Evolutionary conservation across 306 rosid species (phyloP).

Genomic region (Glycine soja): DNA sequence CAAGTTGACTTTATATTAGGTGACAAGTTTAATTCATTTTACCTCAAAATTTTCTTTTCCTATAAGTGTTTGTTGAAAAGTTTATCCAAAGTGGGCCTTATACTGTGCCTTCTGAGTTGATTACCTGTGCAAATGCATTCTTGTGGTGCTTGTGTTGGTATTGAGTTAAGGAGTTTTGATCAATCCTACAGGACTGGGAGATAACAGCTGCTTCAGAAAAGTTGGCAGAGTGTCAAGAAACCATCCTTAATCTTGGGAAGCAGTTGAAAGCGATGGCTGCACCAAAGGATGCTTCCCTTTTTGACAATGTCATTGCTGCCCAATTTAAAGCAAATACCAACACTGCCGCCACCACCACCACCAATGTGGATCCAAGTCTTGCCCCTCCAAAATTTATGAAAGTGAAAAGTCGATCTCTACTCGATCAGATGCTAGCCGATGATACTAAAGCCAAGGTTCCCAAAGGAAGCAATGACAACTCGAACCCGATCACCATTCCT

Average conservation of each 20-base stretch:
- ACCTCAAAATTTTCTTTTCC: not conserved
- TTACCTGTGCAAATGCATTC: slow-evolving; percentile 19
- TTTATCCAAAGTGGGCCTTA: not conserved
- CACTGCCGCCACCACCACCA: not conserved
- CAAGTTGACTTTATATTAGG: not conserved
- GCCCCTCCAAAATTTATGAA: slow-evolving; percentile 43
- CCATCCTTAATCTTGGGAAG: slow-evolving; percentile 85
- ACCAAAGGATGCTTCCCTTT: slow-evolving; percentile 72
- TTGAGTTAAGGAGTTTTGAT: slow-evolving; percentile 31
- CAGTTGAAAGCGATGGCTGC: slow-evolving; percentile 85
- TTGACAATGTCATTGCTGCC: slow-evolving; percentile 57
- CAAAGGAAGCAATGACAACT: slow-evolving; percentile 47
- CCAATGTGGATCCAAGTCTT: slow-evolving; percentile 40
- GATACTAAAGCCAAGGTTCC: slow-evolving; percentile 49
- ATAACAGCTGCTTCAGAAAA: slow-evolving; percentile 93
- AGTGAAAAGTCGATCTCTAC: slow-evolving; percentile 64
- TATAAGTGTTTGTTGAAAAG: not conserved
- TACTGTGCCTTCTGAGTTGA: slow-evolving; percentile 21
- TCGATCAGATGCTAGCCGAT: slow-evolving; percentile 81
- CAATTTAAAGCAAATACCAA: slow-evolving; percentile 41
- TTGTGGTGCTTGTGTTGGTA: slow-evolving; percentile 13
- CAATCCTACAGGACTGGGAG: slow-evolving; percentile 75
- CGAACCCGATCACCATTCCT: slow-evolving; percentile 39
- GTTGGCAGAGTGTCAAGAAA: slow-evolving; percentile 95
- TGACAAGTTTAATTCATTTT: not conserved